phyloP scores from a whole-genome alignment of 1,284 basidiomycete genomes.

The Ceratobasidium sp. region DNA sequence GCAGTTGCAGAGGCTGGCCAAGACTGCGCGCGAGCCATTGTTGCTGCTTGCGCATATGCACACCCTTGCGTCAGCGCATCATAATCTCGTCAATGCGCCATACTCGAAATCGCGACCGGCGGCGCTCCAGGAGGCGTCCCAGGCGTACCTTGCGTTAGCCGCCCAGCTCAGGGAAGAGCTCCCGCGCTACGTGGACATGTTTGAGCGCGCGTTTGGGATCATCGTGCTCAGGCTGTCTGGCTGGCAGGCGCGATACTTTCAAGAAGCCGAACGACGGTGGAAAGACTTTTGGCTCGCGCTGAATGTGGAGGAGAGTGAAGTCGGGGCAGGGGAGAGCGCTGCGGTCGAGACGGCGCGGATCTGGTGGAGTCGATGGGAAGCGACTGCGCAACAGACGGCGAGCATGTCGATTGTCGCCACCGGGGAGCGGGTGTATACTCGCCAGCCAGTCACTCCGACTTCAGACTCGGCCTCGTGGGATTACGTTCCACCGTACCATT shows the following conservation, averaged over 20 bases:
- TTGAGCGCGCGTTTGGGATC: constrained; percentile 60
- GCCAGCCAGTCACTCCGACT: constrained; percentile 7
- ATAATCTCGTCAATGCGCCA: constrained; percentile 47
- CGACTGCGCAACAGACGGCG: constrained; percentile 19
- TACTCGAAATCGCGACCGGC: constrained; percentile 62
- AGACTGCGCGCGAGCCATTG: constrained; percentile 64
- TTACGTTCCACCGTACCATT: constrained; percentile 1
- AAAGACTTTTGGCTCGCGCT: constrained; percentile 78
- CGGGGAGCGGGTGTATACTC: not conserved
- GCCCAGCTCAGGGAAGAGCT: constrained; percentile 72
- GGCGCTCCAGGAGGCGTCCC: constrained; percentile 69
- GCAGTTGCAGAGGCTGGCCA: constrained; percentile 61
- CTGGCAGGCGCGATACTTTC: constrained; percentile 66
- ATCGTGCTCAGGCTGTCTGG: constrained; percentile 56
- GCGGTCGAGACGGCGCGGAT: constrained; percentile 39
- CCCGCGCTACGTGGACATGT: constrained; percentile 63
- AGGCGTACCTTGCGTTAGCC: constrained; percentile 73
- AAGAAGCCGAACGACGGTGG: constrained; percentile 66
- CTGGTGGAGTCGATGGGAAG: constrained; percentile 38
- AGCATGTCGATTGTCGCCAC: constrained; percentile 35
- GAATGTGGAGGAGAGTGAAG: constrained; percentile 60
- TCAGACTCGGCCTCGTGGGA: constrained; percentile 25
- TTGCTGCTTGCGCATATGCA: constrained; percentile 64
- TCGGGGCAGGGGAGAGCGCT: constrained; percentile 22
- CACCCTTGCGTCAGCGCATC: constrained; percentile 67